Percentiles rank a stretch among this genome's conserved stretches.
Evolutionary conservation across 345 rosid species (phyloP).

Genomic region (Salix udensis): DNA sequence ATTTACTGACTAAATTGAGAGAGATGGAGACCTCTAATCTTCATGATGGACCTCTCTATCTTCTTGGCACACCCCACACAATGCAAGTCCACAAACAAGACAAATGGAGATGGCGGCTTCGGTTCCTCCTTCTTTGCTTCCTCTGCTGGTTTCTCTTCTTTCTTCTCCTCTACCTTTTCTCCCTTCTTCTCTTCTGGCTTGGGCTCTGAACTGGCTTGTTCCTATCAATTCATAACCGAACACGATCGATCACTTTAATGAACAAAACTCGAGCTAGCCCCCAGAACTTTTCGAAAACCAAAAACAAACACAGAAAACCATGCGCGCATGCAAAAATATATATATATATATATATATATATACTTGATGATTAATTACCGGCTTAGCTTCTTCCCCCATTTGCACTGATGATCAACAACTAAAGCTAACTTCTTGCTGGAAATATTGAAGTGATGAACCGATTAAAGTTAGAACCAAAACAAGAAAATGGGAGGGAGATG

Average conservation of each 20-base stretch:
- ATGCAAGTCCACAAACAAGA: slow-evolving; percentile 77
- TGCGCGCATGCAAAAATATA: background rate
- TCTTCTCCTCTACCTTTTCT: slow-evolving; percentile 24
- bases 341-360: background rate
- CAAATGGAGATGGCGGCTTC: slow-evolving; percentile 59
- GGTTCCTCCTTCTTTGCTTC: slow-evolving; percentile 36
- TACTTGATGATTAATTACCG: slow-evolving; percentile 35
- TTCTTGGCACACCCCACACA: slow-evolving; percentile 93
- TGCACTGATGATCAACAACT: background rate
- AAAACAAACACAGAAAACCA: background rate
- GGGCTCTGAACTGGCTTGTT: slow-evolving; percentile 35
- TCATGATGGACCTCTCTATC: slow-evolving; percentile 71
- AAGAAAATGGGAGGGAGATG: background rate
- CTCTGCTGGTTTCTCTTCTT: slow-evolving; percentile 22
- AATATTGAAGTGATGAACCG: background rate
- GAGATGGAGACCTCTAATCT: slow-evolving; percentile 57
- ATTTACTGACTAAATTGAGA: background rate
- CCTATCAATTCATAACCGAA: slow-evolving; percentile 15
- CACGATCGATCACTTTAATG: background rate
- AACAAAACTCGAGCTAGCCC: background rate
- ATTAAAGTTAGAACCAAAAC: background rate
- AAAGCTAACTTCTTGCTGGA: background rate
- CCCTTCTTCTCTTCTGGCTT: slow-evolving; percentile 31
- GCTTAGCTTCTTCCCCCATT: slow-evolving; percentile 81
- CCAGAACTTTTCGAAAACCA: background rate